These are phyloP conservation scores for Dioscorea dumetorum DNA, from an alignment of 106 monocot genomes.

Conservation along the genomic window DNA sequence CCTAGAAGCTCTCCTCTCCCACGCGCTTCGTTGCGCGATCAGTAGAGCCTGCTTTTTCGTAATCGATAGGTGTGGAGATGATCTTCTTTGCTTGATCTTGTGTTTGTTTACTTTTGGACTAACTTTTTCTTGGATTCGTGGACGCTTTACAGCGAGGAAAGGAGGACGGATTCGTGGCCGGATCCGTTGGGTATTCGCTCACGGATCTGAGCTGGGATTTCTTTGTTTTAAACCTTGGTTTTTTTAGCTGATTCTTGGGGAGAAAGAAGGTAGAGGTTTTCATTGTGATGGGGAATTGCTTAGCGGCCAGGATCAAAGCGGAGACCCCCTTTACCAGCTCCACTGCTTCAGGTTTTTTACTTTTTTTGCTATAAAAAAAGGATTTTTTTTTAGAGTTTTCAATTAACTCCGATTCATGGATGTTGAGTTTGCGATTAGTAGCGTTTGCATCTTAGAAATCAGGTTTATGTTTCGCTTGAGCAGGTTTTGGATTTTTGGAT, in stretches of 20 bases:
- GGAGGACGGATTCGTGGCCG: not conserved
- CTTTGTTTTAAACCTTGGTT: no score
- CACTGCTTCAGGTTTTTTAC: slow-evolving; percentile 20
- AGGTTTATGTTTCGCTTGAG: no score
- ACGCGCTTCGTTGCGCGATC: no score
- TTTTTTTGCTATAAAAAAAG: not conserved
- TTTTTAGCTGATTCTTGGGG: not conserved
- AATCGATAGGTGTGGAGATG: no score
- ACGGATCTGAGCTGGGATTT: no score
- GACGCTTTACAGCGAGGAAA: not conserved
- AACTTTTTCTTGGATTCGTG: not conserved
- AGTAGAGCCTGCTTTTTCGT: no score
- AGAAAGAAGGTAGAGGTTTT: not conserved
- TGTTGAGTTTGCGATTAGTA: no score
- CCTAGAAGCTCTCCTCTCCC: not conserved
- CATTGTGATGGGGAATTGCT: slow-evolving; percentile 34
- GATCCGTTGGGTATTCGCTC: no score
- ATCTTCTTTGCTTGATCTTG: no score
- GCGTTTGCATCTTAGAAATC: no score
- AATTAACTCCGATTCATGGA: not conserved
- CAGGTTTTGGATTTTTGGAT: no score
- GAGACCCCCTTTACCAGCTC: slow-evolving; percentile 26
- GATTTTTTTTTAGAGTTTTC: not conserved
- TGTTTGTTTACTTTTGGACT: no score
- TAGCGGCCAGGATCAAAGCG: slow-evolving; percentile 24